Percentiles rank a stretch among this genome's conserved stretches.
Conservation (phyloP, 225 moss, liverwort and hornwort genomes). For the Physcomitrellopsis africana region DNA sequence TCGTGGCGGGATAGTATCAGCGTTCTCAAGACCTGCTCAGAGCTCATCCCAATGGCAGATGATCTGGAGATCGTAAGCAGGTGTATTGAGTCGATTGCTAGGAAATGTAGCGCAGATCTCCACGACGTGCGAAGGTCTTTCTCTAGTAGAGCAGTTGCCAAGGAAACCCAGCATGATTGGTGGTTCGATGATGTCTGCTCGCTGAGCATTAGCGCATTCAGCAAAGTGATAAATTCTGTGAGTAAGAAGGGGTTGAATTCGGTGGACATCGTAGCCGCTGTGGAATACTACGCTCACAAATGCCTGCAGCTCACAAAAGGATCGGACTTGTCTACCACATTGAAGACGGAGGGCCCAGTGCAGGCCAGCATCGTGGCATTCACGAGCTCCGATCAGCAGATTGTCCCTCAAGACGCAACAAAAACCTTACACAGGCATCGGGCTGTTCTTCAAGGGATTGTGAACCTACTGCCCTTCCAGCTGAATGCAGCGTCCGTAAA, state of each 20-base stretch:
- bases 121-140: conserved; percentile 43
- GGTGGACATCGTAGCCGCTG: conserved; percentile 33
- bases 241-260: conserved; percentile 42
- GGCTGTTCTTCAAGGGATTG: conserved; percentile 48
- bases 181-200: conserved; percentile 54
- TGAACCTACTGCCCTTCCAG: conserved; percentile 74
- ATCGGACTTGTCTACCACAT: conserved; percentile 12
- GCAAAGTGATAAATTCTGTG: conserved; percentile 43
- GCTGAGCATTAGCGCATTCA: conserved; percentile 41
- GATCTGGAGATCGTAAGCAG: conserved; percentile 51
- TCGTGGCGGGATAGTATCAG: conserved; percentile 49
- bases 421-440: conserved; percentile 36
- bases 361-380: conserved; percentile 24
- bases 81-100: conserved; percentile 53
- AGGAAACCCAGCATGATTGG: conserved; percentile 43
- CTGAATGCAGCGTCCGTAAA: conserved; percentile 62
- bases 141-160: conserved; percentile 30
- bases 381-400: conserved; percentile 40
- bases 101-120: conserved; percentile 56
- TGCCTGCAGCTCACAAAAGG: conserved; percentile 38
- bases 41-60: conserved; percentile 53
- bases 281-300: conserved; percentile 48
- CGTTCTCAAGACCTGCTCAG: conserved; percentile 45
- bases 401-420: conserved; percentile 32
- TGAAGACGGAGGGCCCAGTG: conserved; percentile 31